Base-by-base conservation (phyloP, 2,329 filamentous ascomycete genomes). In the Pezicula rhizophila region DNA sequence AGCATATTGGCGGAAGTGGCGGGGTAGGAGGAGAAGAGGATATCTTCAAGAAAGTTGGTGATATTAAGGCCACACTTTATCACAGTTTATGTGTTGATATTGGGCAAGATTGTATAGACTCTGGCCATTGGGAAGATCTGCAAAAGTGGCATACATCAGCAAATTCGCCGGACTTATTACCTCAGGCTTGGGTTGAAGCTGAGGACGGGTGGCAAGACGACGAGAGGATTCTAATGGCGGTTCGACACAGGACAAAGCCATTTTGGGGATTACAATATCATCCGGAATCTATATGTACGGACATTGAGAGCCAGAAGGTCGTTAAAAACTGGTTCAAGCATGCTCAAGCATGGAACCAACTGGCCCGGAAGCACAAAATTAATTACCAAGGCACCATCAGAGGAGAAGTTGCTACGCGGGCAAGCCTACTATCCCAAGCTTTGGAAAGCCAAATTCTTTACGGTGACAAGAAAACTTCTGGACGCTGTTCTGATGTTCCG, bases 241-340 rank as follows among this genome's bases (percentile, higher is more conserved):
- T 77, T 7, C 71, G 69, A 51, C 85, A 88, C 61, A 64, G 51
- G 8, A 55, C 60, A 3, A 80, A 78, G 52, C 84, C 84, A 2
- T 84, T 84, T 51, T 85, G 78, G 74, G 84, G 79, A 1, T 73
- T 87, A 7, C 84, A 87, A 55, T 87, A 85, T 57, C 84, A 88
- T 59, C 84, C 84, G 0, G 84, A 88, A 60, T 87, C 83, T 0
- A 74, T 81, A 26, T 87, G 83, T 64, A 85, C 84, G 31, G 80
- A 79, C 28, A 67, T 71, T 25, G 71, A 75, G 52, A 76, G 79
- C 14, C 70, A 63, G 12, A 65, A 68, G 18, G 62, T 87, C 18
- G 69, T 87, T 28, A 64, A 64, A 38, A 82, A 80, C 52, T 88
- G 84, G 82, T 87, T 82, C 78, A 60, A 62, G 7, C 64, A 73